Base-by-base conservation (phyloP, 2,329 filamentous ascomycete genomes). In the Geosmithia putterillii region DNA sequence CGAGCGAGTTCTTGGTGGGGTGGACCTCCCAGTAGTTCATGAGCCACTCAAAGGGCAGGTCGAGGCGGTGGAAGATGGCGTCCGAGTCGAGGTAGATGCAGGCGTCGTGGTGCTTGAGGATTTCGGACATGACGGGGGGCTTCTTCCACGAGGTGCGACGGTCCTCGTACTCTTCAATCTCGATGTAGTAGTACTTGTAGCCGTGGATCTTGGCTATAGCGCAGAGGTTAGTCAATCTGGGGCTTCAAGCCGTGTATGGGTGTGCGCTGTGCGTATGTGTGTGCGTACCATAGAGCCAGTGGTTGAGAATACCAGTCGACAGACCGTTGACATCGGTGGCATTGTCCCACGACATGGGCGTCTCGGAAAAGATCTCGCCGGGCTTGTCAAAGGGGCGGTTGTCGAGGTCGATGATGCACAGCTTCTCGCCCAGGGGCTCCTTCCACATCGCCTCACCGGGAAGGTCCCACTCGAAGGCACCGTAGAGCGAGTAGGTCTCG, bases 71-170 rank as follows among this genome's bases (percentile, higher is more conserved):
- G 52, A 69, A 67, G 46, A 68, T 60, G 52, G 64, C 64, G 47
- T 69, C 66, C 4, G 64, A 67, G 48, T 69, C 66, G 42, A 69
- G 50, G 53, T 62, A 69, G 41, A 69, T 51, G 51, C 66, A 68
- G 2, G 59, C 54, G 46, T 68, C 56, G 53, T 65, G 66, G 44
- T 65, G 52, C 51, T 61, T 58, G 45, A 69, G 59, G n/a, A 68
- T 59, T 49, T 62, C 58, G 46, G 58, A 51, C 45, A 67, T 60
- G 48, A 68, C 56, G 39, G 59, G 47, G 21, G 66, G 62, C 54
- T 69, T 69, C 55, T 66, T 64, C 66, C 66, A 69, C 10, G 65
- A 67, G n/a, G 60, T 58, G 23, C 65, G 64, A 20, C 66, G 63
- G 45, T 68, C 65, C 39, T 51, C 46, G 44, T 57, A 63, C 14